Base-by-base conservation (phyloP, 202 grass and related monocot genomes). In the Setaria viridis region DNA sequence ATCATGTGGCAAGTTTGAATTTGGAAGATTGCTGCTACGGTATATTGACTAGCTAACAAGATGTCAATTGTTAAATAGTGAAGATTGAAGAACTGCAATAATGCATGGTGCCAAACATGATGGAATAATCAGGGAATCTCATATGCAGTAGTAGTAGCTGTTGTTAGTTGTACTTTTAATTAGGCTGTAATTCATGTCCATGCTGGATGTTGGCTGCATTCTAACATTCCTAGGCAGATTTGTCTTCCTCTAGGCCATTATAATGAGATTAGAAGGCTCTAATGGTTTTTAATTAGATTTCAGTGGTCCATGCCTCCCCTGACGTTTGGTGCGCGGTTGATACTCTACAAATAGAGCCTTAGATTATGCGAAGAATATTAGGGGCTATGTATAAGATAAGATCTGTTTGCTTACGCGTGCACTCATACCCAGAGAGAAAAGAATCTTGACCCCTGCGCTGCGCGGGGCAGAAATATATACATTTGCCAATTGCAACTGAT, bases 271-370 rank as follows among this genome's bases (percentile, higher is more conserved):
- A 88, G 89, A 91, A 91, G 85, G 30, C 77, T 81, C 89, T 53
- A 88, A 85, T 82, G 70, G 39, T 77, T 91, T 82, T 82, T 4
- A 91, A 88, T 85, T 77, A 78, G 77, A 43, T 72, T 72, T 85
- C 47, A 34, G 72, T 88, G 72, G 89, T 85, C 82, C 82, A 85
- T 77, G 42, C 21, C 71, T 37, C 49, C 57, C 81, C 49, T 66
- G 77, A 70, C n/a, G 85, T 71, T 81, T 67, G 66, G 85, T 88
- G 85, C 65, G 41, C 65, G 41, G 49, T 90, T 58, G 81, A 88
- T 81, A 78, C 63, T 80, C 60, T 54, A 66, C 62, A 41, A 39
- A 11, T 35, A 43, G 49, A 78, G 71, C 57, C 56, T 76, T 85
- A 91, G 82, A 82, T 49, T 88, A 88, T 35, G 9, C 5, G 11